Percentiles rank a stretch among this genome's conserved stretches.
These are phyloP conservation scores for Primulina tabacum DNA, from an alignment of 257 asterid species.

Conservation along the genomic window DNA sequence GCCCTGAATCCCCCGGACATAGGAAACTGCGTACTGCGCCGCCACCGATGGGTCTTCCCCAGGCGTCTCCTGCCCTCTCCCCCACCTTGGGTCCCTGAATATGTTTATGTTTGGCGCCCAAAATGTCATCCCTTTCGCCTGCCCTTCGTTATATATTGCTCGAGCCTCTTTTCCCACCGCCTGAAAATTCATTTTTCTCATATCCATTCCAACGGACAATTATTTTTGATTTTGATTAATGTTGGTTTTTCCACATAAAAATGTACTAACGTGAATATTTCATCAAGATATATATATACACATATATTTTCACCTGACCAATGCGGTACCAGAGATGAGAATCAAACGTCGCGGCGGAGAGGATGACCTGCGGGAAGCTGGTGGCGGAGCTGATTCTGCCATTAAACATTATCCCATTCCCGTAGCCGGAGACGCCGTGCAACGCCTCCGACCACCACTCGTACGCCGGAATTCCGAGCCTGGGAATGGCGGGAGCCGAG, in stretches of 20 bases:
- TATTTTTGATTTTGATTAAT: no score
- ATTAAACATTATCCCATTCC: slow-evolving; percentile 50
- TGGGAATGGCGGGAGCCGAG: slow-evolving; percentile 64
- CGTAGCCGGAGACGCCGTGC: slow-evolving; percentile 82
- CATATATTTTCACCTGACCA: slow-evolving; percentile 45
- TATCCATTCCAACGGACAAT: no score
- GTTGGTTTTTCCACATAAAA: no score
- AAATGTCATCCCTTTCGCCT: slow-evolving; percentile 76
- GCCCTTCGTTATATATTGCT: slow-evolving; percentile 71
- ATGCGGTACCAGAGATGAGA: slow-evolving; percentile 76
- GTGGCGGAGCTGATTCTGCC: slow-evolving; percentile 63
- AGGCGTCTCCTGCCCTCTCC: slow-evolving; percentile 87
- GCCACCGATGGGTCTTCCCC: slow-evolving; percentile 73
- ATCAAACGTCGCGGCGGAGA: slow-evolving; percentile 86
- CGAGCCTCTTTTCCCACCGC: slow-evolving; percentile 74
- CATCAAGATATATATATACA: no score
- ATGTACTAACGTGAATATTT: no score
- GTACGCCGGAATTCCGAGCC: slow-evolving; percentile 78
- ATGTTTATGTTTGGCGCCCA: slow-evolving; percentile 87
- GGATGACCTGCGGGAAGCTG: slow-evolving; percentile 87
- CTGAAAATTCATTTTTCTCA: slow-evolving; percentile 15
- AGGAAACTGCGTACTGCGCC: slow-evolving; percentile 55
- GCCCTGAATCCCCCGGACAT: slow-evolving; percentile 77
- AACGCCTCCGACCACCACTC: slow-evolving; percentile 95
- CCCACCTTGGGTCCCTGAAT: slow-evolving; percentile 88